Conservation (phyloP, 352 stramenopile species). For the Elongisporangium prolatum region DNA sequence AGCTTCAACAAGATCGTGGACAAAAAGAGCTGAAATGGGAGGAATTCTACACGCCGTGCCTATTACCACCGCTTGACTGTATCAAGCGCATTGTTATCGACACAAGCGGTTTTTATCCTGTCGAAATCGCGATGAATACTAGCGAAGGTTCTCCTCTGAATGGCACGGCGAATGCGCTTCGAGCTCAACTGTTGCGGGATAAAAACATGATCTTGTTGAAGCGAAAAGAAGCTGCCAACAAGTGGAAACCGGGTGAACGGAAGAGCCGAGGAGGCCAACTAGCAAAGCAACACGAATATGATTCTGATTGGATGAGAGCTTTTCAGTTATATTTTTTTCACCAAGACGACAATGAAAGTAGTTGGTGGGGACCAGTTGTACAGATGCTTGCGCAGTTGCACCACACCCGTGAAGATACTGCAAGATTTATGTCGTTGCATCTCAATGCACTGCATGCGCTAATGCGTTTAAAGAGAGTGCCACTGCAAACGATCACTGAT, state of each 20-base stretch:
- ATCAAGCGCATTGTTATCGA: conserved; percentile 55
- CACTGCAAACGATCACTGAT: conserved; percentile 24
- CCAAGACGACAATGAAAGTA: conserved; percentile 7
- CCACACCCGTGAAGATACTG: conserved; percentile 20
- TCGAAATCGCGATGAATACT: conserved; percentile 46
- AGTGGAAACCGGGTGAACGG: background rate
- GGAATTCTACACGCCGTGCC: conserved; percentile 52
- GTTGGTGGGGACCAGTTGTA: conserved; percentile 27
- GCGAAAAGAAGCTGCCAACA: conserved; percentile 3
- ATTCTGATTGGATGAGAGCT: background rate
- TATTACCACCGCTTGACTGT: conserved; percentile 57
- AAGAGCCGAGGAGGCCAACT: background rate
- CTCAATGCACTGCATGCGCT: conserved; percentile 54
- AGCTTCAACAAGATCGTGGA: conserved; percentile 18
- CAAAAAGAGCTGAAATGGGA: conserved; percentile 14
- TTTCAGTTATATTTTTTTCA: conserved; percentile 31
- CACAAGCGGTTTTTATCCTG: conserved; percentile 51
- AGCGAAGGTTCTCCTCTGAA: background rate
- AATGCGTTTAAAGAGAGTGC: conserved; percentile 42
- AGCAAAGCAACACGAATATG: background rate
- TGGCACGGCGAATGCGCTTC: conserved; percentile 49
- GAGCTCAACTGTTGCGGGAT: conserved; percentile 46
- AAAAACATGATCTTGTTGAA: conserved; percentile 67
- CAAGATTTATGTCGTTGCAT: conserved; percentile 32
- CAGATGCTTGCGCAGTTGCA: conserved; percentile 10